Evolutionary conservation across 768 basidiomycete genomes (phyloP).

Genomic region (Fomitopsis pulvina): DNA sequence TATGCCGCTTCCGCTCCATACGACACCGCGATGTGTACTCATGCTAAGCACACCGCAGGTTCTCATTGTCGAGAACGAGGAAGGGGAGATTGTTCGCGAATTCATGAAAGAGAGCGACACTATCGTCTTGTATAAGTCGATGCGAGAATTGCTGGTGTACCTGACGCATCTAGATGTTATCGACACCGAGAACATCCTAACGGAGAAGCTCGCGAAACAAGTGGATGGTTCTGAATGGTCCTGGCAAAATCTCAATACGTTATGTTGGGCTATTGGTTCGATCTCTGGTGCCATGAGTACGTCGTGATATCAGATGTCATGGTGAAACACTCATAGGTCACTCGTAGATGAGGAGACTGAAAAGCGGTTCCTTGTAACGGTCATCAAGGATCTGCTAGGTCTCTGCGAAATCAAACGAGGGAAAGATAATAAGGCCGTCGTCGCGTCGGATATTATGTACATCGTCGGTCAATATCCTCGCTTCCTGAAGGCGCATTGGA

Average conservation of each 20-base stretch:
- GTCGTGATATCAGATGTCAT: too few species aligned
- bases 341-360: slow-evolving; percentile 91
- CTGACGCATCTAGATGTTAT: slow-evolving; percentile 94
- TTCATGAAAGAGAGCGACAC: slow-evolving; percentile 99
- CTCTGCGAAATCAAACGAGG: slow-evolving; percentile 97
- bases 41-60: slow-evolving; percentile 48
- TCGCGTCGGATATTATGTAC: slow-evolving; percentile 95
- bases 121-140: slow-evolving; percentile 97
- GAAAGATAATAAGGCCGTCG: slow-evolving; percentile 99
- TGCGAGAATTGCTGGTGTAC: slow-evolving; percentile 97
- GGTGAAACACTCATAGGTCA: background rate
- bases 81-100: slow-evolving; percentile 98
- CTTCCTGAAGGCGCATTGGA: slow-evolving; percentile 99
- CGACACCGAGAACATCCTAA: slow-evolving; percentile 96
- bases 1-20: slow-evolving; percentile 26
- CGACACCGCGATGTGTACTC: slow-evolving; percentile 5
- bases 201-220: slow-evolving; percentile 95
- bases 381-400: slow-evolving; percentile 98
- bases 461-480: slow-evolving; percentile 99
- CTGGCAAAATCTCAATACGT: slow-evolving; percentile 97
- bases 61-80: slow-evolving; percentile 97
- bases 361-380: slow-evolving; percentile 97
- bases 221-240: slow-evolving; percentile 98
- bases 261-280: slow-evolving; percentile 99
- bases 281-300: slow-evolving; percentile 99